Conservation (phyloP, 148 eudicot genomes). For the Rhododendron henanense region DNA sequence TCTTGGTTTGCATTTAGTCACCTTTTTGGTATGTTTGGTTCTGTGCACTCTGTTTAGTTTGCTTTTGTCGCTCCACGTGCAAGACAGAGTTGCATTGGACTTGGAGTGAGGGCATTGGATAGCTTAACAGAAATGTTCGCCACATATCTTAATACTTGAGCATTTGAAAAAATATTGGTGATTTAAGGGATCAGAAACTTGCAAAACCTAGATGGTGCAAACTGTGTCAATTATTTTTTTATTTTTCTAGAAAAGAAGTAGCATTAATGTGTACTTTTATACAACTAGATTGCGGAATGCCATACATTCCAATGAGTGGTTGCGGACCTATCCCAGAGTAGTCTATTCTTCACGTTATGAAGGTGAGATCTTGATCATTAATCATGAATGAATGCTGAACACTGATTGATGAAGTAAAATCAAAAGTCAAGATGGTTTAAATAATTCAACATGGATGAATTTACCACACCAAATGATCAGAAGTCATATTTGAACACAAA, state of each 20-base stretch:
- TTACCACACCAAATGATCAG: neutral
- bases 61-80: neutral
- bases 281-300: neutral
- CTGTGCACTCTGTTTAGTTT: neutral
- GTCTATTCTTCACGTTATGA: neutral
- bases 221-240: neutral
- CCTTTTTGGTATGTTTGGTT: neutral
- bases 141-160: neutral
- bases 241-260: neutral
- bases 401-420: neutral
- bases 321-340: neutral
- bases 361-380: neutral
- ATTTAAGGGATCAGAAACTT: neutral
- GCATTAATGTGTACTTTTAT: neutral
- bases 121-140: neutral
- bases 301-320: neutral
- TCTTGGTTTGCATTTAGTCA: neutral
- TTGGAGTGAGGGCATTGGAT: neutral
- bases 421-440: neutral
- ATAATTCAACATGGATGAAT: neutral
- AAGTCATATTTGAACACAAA: neutral
- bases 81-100: neutral
- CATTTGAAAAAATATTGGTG: neutral
- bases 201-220: slow-evolving; percentile 1
- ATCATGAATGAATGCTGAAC: neutral